These are phyloP conservation scores for Glycine tomentella DNA, from an alignment of 306 rosid species.

Conservation along the genomic window DNA sequence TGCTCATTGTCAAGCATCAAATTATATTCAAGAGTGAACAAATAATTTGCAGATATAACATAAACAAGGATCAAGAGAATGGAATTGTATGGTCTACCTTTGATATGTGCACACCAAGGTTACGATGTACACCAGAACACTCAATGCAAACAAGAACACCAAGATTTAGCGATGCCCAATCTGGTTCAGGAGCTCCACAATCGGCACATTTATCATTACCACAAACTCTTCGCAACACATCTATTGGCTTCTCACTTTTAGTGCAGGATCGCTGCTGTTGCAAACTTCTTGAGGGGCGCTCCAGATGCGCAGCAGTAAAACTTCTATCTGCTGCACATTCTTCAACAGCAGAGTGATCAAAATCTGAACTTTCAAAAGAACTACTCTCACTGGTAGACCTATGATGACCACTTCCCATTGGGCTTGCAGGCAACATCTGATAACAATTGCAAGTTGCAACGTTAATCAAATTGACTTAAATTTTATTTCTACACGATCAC, in stretches of 20 bases:
- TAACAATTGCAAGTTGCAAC: conserved; percentile 36
- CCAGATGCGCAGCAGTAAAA: conserved; percentile 60
- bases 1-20: conserved; percentile 33
- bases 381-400: conserved; percentile 98
- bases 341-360: conserved; percentile 81
- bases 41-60: background rate
- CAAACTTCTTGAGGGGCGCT: conserved; percentile 78
- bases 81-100: conserved; percentile 63
- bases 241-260: conserved; percentile 95
- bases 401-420: conserved; percentile 93
- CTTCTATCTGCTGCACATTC: conserved; percentile 81
- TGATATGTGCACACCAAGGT: conserved; percentile 98
- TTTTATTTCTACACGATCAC: conserved; percentile 37
- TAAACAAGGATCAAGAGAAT: conserved; percentile 21
- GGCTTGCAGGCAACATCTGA: conserved; percentile 91
- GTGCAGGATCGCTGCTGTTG: conserved; percentile 78
- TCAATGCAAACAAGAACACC: conserved; percentile 99
- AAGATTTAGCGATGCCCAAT: conserved; percentile 98
- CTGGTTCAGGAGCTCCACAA: conserved; percentile 98
- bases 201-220: conserved; percentile 99
- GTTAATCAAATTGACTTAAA: conserved; percentile 44
- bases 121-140: conserved; percentile 99
- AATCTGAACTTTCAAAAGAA: conserved; percentile 98
- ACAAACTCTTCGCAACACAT: conserved; percentile 77
- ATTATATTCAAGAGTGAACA: conserved; percentile 2